These are phyloP conservation scores for Terfezia claveryi DNA, from an alignment of 495 filamentous ascomycete species.

Conservation along the genomic window DNA sequence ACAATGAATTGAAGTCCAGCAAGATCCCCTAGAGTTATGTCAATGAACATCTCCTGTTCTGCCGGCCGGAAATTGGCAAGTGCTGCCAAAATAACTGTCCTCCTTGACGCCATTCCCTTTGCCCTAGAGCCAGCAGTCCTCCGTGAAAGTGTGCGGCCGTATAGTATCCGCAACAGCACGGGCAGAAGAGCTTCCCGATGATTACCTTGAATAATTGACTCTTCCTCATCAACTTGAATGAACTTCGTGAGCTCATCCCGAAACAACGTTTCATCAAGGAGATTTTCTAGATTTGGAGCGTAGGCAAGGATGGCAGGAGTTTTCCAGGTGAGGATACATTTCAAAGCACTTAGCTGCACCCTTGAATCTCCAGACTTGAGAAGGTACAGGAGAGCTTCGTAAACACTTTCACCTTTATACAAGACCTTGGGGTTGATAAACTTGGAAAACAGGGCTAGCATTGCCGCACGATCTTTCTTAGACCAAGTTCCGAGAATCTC, in stretches of 20 bases:
- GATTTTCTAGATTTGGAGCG: conserved; percentile 64
- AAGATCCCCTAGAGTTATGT: conserved; percentile 58
- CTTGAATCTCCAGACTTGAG: conserved; percentile 73
- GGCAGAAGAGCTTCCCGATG: conserved; percentile 56
- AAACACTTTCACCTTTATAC: conserved; percentile 56
- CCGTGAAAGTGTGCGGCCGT: conserved; percentile 67
- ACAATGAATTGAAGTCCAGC: conserved; percentile 33
- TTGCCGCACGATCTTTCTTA: conserved; percentile 50
- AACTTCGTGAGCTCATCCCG: conserved; percentile 77
- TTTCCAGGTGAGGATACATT: conserved; percentile 79
- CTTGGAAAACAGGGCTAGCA: conserved; percentile 60
- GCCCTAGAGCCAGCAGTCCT: conserved; percentile 43
- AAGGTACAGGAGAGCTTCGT: conserved; percentile 45
- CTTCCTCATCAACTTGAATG: conserved; percentile 45
- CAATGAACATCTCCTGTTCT: conserved; percentile 56
- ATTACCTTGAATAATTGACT: conserved; percentile 49
- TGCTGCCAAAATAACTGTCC: conserved; percentile 41
- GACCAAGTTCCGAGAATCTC: conserved; percentile 16
- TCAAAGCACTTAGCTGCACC: conserved; percentile 63
- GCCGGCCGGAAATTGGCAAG: conserved; percentile 37
- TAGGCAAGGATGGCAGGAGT: conserved; percentile 49
- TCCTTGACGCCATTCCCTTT: conserved; percentile 38
- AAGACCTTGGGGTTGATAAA: conserved; percentile 71
- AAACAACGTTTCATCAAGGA: conserved; percentile 79
- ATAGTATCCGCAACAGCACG: conserved; percentile 66